Evolutionary conservation across 2,329 filamentous ascomycete genomes (phyloP).

Genomic region (Malbranchea zuffiana): DNA sequence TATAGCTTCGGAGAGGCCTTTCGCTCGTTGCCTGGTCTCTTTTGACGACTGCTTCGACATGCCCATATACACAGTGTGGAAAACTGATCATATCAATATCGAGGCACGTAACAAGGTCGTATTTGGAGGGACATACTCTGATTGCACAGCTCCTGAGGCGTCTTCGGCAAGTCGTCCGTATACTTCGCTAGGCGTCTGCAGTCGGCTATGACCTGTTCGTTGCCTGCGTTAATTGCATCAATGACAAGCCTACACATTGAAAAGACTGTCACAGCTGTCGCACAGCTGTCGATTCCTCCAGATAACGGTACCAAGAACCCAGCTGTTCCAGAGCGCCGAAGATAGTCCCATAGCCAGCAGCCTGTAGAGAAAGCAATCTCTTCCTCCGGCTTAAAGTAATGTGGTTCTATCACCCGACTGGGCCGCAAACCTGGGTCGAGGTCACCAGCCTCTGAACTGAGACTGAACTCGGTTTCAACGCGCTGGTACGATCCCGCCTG

Average conservation of each 20-base stretch:
- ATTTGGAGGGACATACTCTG: conserved; percentile 19
- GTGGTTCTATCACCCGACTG: conserved; percentile 14
- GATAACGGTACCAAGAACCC: conserved; percentile 26
- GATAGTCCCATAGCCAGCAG: conserved; percentile 25
- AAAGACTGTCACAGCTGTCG: conserved; percentile 24
- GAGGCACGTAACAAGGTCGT: neutral
- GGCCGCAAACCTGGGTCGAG: conserved; percentile 13
- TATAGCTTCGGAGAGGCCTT: conserved; percentile 47
- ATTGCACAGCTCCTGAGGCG: conserved; percentile 47
- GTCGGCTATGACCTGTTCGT: conserved; percentile 20
- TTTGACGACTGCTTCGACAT: conserved; percentile 52
- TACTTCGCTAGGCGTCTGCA: conserved; percentile 28
- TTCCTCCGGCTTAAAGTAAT: conserved; percentile 19
- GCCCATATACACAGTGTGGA: conserved; percentile 58
- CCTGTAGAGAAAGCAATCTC: conserved; percentile 20
- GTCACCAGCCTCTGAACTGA: conserved; percentile 18
- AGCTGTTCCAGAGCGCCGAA: conserved; percentile 20
- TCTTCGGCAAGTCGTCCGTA: conserved; percentile 39
- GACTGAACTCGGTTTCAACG: conserved; percentile 21
- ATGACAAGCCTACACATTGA: conserved; percentile 25
- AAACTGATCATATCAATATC: conserved; percentile 27
- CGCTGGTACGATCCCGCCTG: conserved; percentile 19
- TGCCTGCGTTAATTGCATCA: conserved; percentile 19
- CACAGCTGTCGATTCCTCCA: conserved; percentile 26
- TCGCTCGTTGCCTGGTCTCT: conserved; percentile 56